Percentiles rank a stretch among this genome's conserved stretches.
These are phyloP conservation scores for Exophiala phaeomuriformis DNA, from an alignment of 2,329 filamentous ascomycete genomes.

Conservation along the genomic window DNA sequence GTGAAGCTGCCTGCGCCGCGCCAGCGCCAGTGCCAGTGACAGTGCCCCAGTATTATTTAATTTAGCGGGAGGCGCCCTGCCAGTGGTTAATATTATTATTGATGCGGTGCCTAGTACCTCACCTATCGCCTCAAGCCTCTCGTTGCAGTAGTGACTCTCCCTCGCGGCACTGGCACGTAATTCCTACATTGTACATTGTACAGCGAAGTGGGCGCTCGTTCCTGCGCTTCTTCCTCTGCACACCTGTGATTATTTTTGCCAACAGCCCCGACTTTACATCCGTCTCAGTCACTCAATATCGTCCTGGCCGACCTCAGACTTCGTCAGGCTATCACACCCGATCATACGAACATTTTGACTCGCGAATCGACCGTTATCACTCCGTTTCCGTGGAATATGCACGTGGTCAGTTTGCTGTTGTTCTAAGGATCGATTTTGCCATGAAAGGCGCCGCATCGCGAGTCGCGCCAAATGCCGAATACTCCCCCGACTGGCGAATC, in stretches of 20 bases:
- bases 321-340: constrained; percentile 31
- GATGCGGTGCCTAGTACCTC: too few species aligned
- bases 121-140: too few species aligned
- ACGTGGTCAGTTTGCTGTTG: constrained; percentile 14
- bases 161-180: background rate
- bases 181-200: background rate
- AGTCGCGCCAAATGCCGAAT: constrained; percentile 24
- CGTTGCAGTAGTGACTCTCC: too few species aligned
- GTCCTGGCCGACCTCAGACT: constrained; percentile 42
- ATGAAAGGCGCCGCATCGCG: constrained; percentile 24
- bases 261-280: constrained; percentile 14
- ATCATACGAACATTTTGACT: constrained; percentile 37
- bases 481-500: constrained; percentile 19
- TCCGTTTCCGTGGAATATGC: constrained; percentile 33
- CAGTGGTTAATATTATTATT: background rate
- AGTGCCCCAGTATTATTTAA: too few species aligned
- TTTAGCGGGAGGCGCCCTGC: background rate
- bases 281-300: constrained; percentile 34
- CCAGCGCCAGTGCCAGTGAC: too few species aligned
- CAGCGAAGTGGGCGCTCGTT: background rate
- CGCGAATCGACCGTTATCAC: constrained; percentile 32
- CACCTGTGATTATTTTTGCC: constrained; percentile 15
- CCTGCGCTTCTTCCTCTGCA: constrained; percentile 8
- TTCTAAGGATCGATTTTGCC: constrained; percentile 26
- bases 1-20: too few species aligned